Conservation (phyloP, 495 filamentous ascomycete species). For the Neurospora sp. region DNA sequence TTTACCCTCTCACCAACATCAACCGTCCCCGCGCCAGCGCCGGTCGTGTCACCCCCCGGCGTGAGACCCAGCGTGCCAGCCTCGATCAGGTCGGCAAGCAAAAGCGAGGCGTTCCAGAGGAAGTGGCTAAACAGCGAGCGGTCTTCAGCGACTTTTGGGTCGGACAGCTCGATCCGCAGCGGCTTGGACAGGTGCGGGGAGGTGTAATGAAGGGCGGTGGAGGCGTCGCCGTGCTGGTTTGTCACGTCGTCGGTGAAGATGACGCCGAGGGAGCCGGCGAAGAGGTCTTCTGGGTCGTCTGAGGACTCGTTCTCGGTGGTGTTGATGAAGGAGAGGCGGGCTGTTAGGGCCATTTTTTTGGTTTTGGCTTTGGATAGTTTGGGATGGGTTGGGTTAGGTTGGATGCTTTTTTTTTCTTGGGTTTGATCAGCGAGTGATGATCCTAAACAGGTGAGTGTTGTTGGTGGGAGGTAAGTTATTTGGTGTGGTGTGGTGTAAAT, state of each 20-base stretch:
- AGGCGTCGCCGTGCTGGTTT: slow-evolving; percentile 65
- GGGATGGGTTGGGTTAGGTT: background rate
- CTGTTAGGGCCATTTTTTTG: slow-evolving; percentile 29
- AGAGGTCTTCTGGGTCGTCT: slow-evolving; percentile 51
- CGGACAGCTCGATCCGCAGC: slow-evolving; percentile 39
- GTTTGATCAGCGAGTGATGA: background rate
- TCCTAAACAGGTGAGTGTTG: background rate
- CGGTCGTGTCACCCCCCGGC: background rate
- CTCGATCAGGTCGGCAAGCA: slow-evolving; percentile 61
- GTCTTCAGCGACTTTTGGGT: slow-evolving; percentile 46
- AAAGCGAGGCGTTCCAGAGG: slow-evolving; percentile 74
- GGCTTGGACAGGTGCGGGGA: slow-evolving; percentile 42
- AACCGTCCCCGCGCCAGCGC: background rate
- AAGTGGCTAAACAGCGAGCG: slow-evolving; percentile 68
- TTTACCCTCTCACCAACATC: background rate
- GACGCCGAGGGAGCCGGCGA: slow-evolving; percentile 50
- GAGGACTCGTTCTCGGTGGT: slow-evolving; percentile 17
- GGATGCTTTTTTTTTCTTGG: background rate
- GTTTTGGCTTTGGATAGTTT: background rate
- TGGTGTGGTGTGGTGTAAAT: background rate
- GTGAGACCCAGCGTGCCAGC: slow-evolving; percentile 22
- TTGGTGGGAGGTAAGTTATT: background rate
- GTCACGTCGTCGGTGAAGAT: slow-evolving; percentile 70
- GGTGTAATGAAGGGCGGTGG: slow-evolving; percentile 54
- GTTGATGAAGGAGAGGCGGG: slow-evolving; percentile 21